Evolutionary conservation across 164 flowering plant genomes (phyloP), one percentile per base, ranked within the genome.

Genomic region (Brasenia schreberi): DNA sequence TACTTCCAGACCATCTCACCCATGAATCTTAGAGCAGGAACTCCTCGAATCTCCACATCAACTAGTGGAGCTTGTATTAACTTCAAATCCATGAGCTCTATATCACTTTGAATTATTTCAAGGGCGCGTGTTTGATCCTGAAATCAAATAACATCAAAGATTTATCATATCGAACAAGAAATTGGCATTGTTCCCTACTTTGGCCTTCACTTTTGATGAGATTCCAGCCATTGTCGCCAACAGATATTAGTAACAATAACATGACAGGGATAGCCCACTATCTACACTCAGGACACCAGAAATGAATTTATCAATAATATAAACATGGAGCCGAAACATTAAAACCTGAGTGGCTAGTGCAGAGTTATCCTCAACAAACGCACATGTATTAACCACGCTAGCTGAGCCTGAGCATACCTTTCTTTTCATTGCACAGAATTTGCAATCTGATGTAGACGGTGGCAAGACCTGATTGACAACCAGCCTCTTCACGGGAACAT

Each of bases 21-120:
- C 81, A 92, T 62, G 76, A 95, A 95, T 73, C 72, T 85, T 71
- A 95, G 92, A 69, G 97, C 99, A 49, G 97, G 99, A 70, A 95
- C 91, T 19, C 99, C 99, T 77, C 99, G 81, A 72, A 95, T 95
- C 79, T 95, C 99, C 5, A 92, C 87, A 77, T 95, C 99, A 75
- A 95, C 97, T 11, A 95, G 83, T 43, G 97, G 97, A 67, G 98
- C 94, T 75, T 92, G 77, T 65, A 88, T 76, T 73, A 87, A 42
- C n/a, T 69, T 80, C 91, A 92, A 78, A 66, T 72, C 70, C 9
- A 82, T 67, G 59, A 90, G 92, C 67, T 87, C 94, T 68, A 87
- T 77, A 80, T 95, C 99, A 73, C 64, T 77, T 68, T 68, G 65
- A 49, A 95, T 86, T 86, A 88, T 77, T 52, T 90, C 88, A 67